A percentile compares a stretch with the other conserved stretches of the same genome.
phyloP scores from a whole-genome alignment of 2,329 filamentous ascomycete species.

The Proliferodiscus dingleyae region DNA sequence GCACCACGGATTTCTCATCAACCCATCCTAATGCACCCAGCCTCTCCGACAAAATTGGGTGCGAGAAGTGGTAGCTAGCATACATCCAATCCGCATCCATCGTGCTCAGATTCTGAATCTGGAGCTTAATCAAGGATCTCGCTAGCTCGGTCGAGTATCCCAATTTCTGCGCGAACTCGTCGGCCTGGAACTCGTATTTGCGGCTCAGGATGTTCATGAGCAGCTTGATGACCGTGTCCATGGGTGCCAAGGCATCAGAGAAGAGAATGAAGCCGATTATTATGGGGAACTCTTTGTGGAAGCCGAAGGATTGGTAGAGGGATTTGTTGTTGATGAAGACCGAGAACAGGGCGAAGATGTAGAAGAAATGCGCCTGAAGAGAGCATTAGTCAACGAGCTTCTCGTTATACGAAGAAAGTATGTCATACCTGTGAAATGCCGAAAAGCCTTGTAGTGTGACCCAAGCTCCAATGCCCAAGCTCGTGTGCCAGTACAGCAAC shows the following conservation, averaged over 20 bases:
- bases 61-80: conserved; percentile 96
- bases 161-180: conserved; percentile 79
- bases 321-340: conserved; percentile 95
- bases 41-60: conserved; percentile 91
- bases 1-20: conserved; percentile 50
- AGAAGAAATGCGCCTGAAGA: conserved; percentile 80
- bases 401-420: neutral
- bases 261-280: conserved; percentile 97
- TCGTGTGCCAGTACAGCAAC: conserved; percentile 94
- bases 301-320: conserved; percentile 87
- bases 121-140: conserved; percentile 87
- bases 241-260: conserved; percentile 90
- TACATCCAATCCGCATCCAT: conserved; percentile 99
- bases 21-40: conserved; percentile 88
- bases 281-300: conserved; percentile 76
- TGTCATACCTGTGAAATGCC: conserved; percentile 69
- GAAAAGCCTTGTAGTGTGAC: conserved; percentile 89
- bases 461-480: conserved; percentile 93
- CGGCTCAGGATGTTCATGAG: conserved; percentile 94
- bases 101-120: conserved; percentile 95
- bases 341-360: conserved; percentile 93
- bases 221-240: conserved; percentile 91
- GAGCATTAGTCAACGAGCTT: conserved; percentile 27
- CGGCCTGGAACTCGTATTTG: conserved; percentile 93
- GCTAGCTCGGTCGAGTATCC: conserved; percentile 83